phyloP scores from a whole-genome alignment of 129 eudicot species.

The Lactuca saligna region DNA sequence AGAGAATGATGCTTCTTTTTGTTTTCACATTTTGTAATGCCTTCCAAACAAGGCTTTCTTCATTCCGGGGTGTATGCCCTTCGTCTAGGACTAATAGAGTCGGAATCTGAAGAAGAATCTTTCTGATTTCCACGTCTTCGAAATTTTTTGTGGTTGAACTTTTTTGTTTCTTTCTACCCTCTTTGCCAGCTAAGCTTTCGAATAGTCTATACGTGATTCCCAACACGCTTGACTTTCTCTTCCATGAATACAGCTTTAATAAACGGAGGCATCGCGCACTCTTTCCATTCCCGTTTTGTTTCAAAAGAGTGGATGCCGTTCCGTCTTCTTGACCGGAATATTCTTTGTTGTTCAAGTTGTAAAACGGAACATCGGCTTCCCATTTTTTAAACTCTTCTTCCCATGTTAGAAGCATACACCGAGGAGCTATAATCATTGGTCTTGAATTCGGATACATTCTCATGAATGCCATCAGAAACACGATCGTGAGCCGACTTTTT shows the following conservation, averaged over 20 bases:
- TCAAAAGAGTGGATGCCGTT: conserved; percentile 17
- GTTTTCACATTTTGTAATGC: conserved; percentile 58
- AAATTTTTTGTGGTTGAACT: not conserved
- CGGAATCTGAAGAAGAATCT: conserved; percentile 51
- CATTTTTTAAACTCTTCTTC: conserved; percentile 53
- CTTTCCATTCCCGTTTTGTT: conserved; percentile 37
- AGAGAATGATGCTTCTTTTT: conserved; percentile 53
- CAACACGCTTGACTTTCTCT: conserved; percentile 48
- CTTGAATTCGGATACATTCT: conserved; percentile 47
- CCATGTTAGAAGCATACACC: conserved; percentile 58
- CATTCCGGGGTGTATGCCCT: conserved; percentile 83
- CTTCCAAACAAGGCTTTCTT: conserved; percentile 50
- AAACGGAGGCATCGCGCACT: conserved; percentile 19
- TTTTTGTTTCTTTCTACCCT: conserved; percentile 23
- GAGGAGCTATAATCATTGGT: conserved; percentile 62
- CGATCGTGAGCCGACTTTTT: conserved; percentile 57
- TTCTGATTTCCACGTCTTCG: conserved; percentile 27
- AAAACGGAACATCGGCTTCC: conserved; percentile 44
- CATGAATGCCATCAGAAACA: conserved; percentile 52
- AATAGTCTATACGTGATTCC: conserved; percentile 65
- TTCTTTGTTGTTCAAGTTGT: conserved; percentile 29
- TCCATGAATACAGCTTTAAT: conserved; percentile 54
- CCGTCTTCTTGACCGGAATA: conserved; percentile 34
- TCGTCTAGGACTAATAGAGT: conserved; percentile 75
- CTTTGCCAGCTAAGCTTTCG: conserved; percentile 51